Base-by-base conservation (phyloP, 1,139 yeast species). In the Magnusiomyces suaveolens region DNA sequence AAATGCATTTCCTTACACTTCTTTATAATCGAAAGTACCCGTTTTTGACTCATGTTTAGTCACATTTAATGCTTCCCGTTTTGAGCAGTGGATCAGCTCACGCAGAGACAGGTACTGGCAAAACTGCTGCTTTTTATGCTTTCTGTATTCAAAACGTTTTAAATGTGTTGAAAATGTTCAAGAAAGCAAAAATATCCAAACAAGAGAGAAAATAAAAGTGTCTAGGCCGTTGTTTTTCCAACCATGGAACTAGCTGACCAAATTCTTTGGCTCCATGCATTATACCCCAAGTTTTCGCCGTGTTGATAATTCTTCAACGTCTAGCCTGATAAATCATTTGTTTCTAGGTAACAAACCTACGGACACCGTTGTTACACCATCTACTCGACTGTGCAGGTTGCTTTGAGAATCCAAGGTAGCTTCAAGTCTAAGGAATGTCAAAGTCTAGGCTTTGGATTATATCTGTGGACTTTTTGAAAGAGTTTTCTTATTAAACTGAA, bases 21-120 rank as follows among this genome's bases (percentile, higher is more conserved):
- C 52, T 61, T 39, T 61, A 68, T 59, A 64, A 68, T 58, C 61
- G 72, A 50, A 62, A 64, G 46, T 70, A 67, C 57, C 53, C 72
- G 68, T 47, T 76, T 49, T 59, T 89, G 63, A 87, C 97, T 0
- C 82, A 87, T 1, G 96, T 88, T 21, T 97, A 89, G 69, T 82
- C 83, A 55, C 76, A 78, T 62, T 78, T 95, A 3, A 73, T 89
- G 51, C 72, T 80, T 54, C 94, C 94, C 8, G 79, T 84, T 57
- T 72, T 87, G 54, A 66, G 76, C 24, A 71, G 73, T 43, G 76
- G 79, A 43, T 69, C 94, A 60, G 74, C 87, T 41, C 78, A 95
- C 62, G 97, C 97, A 39, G 87, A 87, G 67, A 90, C 97, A 3
- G 97, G 97, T 66, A 89, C 97, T 0, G 97, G 97, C 64, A 90